Conservation (phyloP, 768 basidiomycete species). For the Punctularia strigosozonata region DNA sequence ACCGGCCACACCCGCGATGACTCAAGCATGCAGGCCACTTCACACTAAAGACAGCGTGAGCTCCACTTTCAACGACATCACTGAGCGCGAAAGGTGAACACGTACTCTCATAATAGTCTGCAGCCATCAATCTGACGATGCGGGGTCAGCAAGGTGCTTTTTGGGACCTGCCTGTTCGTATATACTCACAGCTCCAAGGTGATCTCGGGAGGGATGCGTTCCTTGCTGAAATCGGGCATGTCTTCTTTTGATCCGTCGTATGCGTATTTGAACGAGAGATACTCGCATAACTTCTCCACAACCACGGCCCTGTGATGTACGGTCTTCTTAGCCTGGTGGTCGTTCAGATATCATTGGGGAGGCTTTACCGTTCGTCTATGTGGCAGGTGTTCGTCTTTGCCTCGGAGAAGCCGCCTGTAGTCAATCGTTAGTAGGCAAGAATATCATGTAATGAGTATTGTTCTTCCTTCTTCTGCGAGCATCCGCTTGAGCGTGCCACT, state of each 20-base stretch:
- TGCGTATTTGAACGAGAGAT: constrained; percentile 80
- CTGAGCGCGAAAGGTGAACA: not conserved
- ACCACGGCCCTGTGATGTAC: constrained; percentile 36
- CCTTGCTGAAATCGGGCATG: constrained; percentile 73
- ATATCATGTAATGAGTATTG: constrained; percentile 6
- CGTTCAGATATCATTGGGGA: too few relatives aligned
- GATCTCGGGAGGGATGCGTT: constrained; percentile 79
- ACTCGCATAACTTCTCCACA: constrained; percentile 83
- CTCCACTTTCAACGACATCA: not conserved
- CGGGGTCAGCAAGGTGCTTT: not conserved
- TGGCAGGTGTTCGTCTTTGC: constrained; percentile 58
- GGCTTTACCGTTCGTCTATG: constrained; percentile 57
- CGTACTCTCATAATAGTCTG: constrained; percentile 21
- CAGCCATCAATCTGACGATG: constrained; percentile 17
- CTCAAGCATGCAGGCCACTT: too few relatives aligned
- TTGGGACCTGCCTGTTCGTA: constrained; percentile 1
- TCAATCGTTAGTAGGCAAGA: constrained; percentile 1
- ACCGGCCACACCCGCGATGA: too few relatives aligned
- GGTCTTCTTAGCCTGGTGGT: not conserved
- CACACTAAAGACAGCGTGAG: too few relatives aligned
- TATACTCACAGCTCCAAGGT: constrained; percentile 75
- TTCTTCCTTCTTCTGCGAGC: too few relatives aligned
- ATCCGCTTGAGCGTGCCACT: constrained; percentile 79
- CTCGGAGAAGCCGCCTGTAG: constrained; percentile 61
- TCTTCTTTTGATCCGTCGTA: constrained; percentile 64